Base-by-base conservation (phyloP, 1,284 basidiomycete genomes). In the Heimioporus punctisporus region DNA sequence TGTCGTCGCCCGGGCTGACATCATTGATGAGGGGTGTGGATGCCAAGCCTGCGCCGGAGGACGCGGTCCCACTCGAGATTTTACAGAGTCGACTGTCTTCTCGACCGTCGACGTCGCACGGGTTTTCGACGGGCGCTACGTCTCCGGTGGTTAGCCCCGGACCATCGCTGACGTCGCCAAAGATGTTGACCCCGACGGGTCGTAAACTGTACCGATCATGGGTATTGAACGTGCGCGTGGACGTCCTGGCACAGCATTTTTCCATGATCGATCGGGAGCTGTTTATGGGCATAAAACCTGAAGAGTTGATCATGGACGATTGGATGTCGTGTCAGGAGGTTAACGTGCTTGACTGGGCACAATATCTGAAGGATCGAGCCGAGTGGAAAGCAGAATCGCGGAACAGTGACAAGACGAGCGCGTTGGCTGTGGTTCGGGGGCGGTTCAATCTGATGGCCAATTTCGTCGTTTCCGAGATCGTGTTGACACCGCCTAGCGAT, bases 261-360 rank as follows among this genome's bases (percentile, higher is more conserved):
- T 82, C 87, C 14, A 86, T 95, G 79, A 94, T 97, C 64, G 94
- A 97, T 60, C 81, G 90, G 21, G 94, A 96, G 65, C 74, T 97
- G 51, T 90, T 95, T 68, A 84, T 90, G 64, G 81, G 83, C 23
- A 81, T 97, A 65, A 88, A 86, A 62, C 93, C 93, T 66, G 90
- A 93, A 64, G 93, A 95, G 64, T 76, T 95, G 14, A 84, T 93
- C 30, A 79, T 85, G 55, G 81, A 83, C 44, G 83, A 88, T 48
- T 90, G 87, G 86, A 77, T 82, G 64, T 74, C 76, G 10, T 78
- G 80, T 39, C 80, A 83, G 52, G 84, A 86, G 49, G 80, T 84
- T 21, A 82, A 92, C 63, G 83, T 93, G 19, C 76, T 89, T 11
- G 93, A 95, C 67, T 97, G 94, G 94, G 81, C 82, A 21, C 81